phyloP scores from a whole-genome alignment of 1,284 basidiomycete genomes.

The Schizophyllum amplum region DNA sequence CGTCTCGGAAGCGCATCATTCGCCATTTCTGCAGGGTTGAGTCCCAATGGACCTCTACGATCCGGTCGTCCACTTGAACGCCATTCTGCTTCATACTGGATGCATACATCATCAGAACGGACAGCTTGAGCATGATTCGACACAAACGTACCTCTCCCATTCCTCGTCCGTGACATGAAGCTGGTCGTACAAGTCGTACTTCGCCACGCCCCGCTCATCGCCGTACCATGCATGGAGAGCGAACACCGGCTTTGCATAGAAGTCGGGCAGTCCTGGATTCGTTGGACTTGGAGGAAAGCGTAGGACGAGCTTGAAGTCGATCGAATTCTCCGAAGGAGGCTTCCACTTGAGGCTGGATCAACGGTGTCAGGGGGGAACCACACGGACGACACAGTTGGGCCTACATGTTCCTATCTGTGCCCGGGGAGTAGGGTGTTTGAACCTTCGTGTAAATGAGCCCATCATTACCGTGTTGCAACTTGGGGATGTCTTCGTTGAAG shows the following conservation, averaged over 20 bases:
- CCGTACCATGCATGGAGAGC: conserved; percentile 76
- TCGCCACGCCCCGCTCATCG: conserved; percentile 43
- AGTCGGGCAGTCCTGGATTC: conserved; percentile 63
- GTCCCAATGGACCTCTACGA: conserved; percentile 95
- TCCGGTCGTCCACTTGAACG: conserved; percentile 87
- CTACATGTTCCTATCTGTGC: conserved; percentile 89
- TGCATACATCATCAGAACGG: conserved; percentile 7
- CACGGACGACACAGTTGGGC: conserved; percentile 19
- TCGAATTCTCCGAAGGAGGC: conserved; percentile 94
- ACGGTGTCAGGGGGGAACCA: conserved; percentile 4
- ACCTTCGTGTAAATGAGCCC: conserved; percentile 96
- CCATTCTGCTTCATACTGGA: conserved; percentile 76
- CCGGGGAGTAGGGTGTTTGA: conserved; percentile 78
- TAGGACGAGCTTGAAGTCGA: conserved; percentile 93
- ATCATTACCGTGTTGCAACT: conserved; percentile 90
- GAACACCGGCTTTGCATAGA: conserved; percentile 81
- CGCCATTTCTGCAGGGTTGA: conserved; percentile 60
- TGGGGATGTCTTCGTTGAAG: conserved; percentile 77
- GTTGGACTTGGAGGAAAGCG: conserved; percentile 72
- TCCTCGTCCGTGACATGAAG: conserved; percentile 85
- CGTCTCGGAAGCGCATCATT: conserved; percentile 87
- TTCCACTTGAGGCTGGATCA: conserved; percentile 90
- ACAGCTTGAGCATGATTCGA: conserved; percentile 3
- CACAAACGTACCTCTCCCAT: conserved; percentile 75
- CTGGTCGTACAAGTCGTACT: conserved; percentile 83